Base-by-base conservation (phyloP, 352 stramenopile species). In the Phytophthora pini region DNA sequence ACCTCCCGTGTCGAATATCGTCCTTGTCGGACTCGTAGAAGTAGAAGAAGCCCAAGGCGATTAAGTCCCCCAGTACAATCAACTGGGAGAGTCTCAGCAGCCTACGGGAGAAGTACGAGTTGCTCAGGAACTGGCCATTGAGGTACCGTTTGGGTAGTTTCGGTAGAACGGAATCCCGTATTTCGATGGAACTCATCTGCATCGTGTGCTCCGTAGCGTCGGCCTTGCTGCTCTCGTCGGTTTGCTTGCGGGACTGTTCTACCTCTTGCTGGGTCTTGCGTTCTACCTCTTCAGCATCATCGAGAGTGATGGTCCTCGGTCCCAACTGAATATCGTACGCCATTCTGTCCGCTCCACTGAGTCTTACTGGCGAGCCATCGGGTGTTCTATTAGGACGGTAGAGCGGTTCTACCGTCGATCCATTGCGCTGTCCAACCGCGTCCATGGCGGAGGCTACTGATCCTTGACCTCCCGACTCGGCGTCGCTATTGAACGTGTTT, bases 81-180 rank as follows among this genome's bases (percentile, higher is more conserved):
- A 91, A 22, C 65, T 91, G 77, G 51, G 82, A 82, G 10, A 85
- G 76, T 8, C 82, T 68, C 45, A 93, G 57, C 34, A 93, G 51
- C 12, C 73, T 71, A 27, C 86, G 77, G 8, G 87, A 77, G 57
- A 95, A 95, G 71, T 93, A 95, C 46, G 84, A 93, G 71, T 95
- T 95, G 54, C 83, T 65, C 36, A 85, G 84, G 76, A 82, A 94
- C 54, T 79, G 71, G 27, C 79, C 68, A 61, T 76, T 81, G 39
- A 89, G 72, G 55, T 83, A 89, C 10, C 51, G 60, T 27, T 38
- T 58, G 9, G 80, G 80, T 59, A 87, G 52, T 47, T 65, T 59
- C 15, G 54, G 68, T 40, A 68, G 51, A 32, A 65, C 59, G 2
- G 72, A 76, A 20, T 68, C 63, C 5, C 64, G 46, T 7, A 71